Conservation (phyloP, 2,329 filamentous ascomycete genomes). For the Verticillium longisporum region DNA sequence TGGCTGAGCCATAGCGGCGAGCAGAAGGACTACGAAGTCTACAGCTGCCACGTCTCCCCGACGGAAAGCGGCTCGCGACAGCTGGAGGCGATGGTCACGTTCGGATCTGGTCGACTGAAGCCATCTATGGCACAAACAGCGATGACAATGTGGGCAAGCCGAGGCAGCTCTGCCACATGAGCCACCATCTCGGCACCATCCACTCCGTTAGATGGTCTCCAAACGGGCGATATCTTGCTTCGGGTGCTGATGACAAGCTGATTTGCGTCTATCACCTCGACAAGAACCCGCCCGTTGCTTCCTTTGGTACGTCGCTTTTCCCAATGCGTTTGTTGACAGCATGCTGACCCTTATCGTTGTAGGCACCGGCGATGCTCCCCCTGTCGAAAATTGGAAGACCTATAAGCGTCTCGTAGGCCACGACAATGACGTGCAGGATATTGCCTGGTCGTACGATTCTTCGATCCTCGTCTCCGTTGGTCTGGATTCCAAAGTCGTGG, state of each 20-base stretch:
- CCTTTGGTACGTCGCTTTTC: constrained; percentile 58
- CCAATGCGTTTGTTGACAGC: constrained; percentile 6
- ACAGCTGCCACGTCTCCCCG: constrained; percentile 95
- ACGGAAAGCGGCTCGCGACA: constrained; percentile 85
- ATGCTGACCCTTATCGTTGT: constrained; percentile 4
- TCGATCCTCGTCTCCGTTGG: constrained; percentile 94
- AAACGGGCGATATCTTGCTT: constrained; percentile 91
- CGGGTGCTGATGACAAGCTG: constrained; percentile 96
- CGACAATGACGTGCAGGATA: constrained; percentile 96
- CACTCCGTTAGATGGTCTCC: constrained; percentile 95
- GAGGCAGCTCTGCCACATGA: constrained; percentile 94
- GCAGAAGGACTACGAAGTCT: constrained; percentile 97
- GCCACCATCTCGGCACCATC: constrained; percentile 95
- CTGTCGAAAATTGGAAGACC: constrained; percentile 97
- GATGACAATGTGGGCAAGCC: constrained; percentile 44
- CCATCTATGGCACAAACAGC: constrained; percentile 64
- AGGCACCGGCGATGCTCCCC: constrained; percentile 82
- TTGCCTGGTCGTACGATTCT: constrained; percentile 94
- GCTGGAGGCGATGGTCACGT: constrained; percentile 97
- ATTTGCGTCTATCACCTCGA: constrained; percentile 95
- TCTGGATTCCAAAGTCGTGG: constrained; percentile 93
- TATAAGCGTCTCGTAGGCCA: constrained; percentile 89
- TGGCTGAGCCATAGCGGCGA: constrained; percentile 97
- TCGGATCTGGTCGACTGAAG: constrained; percentile 94
- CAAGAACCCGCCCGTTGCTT: constrained; percentile 68